phyloP scores from a whole-genome alignment of 768 basidiomycete genomes.

The Rhodocollybia butyracea region DNA sequence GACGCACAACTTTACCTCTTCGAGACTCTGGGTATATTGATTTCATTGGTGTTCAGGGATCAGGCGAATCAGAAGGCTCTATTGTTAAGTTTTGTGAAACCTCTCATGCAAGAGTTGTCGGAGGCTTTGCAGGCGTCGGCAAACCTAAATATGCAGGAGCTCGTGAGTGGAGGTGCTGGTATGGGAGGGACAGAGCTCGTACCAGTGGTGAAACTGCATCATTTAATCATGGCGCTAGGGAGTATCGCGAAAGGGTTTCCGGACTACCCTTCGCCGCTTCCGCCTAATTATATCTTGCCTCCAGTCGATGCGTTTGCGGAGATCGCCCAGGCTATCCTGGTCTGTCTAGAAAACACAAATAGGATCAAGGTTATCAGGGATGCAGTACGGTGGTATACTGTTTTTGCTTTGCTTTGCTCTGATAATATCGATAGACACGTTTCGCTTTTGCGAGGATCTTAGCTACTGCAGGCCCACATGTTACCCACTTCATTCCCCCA shows the following conservation, averaged over 20 bases:
- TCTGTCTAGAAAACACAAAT: conserved; percentile 87
- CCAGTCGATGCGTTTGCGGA: conserved; percentile 78
- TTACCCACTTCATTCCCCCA: conserved; percentile 83
- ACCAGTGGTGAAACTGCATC: conserved; percentile 86
- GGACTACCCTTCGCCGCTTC: conserved; percentile 71
- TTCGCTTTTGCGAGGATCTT: conserved; percentile 93
- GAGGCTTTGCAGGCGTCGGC: conserved; percentile 50
- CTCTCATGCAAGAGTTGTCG: conserved; percentile 73
- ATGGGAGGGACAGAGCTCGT: conserved; percentile 64
- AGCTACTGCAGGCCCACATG: conserved; percentile 81
- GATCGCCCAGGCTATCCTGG: conserved; percentile 82
- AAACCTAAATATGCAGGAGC: conserved; percentile 14
- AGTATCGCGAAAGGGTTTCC: conserved; percentile 97
- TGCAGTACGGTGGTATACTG: conserved; percentile 57
- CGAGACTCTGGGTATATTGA: conserved; percentile 84
- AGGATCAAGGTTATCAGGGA: conserved; percentile 84
- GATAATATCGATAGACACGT: conserved; percentile 58
- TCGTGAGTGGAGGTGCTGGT: not conserved
- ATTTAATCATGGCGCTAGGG: conserved; percentile 91
- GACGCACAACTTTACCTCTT: conserved; percentile 93
- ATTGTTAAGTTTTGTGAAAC: conserved; percentile 75
- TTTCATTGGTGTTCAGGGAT: conserved; percentile 67
- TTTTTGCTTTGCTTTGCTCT: not conserved
- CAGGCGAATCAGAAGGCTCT: conserved; percentile 67
- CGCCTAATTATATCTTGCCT: conserved; percentile 65